Percentiles rank a stretch among this genome's conserved stretches.
phyloP scores from a whole-genome alignment of 2,329 filamentous ascomycete genomes.

The Ustulina deusta region DNA sequence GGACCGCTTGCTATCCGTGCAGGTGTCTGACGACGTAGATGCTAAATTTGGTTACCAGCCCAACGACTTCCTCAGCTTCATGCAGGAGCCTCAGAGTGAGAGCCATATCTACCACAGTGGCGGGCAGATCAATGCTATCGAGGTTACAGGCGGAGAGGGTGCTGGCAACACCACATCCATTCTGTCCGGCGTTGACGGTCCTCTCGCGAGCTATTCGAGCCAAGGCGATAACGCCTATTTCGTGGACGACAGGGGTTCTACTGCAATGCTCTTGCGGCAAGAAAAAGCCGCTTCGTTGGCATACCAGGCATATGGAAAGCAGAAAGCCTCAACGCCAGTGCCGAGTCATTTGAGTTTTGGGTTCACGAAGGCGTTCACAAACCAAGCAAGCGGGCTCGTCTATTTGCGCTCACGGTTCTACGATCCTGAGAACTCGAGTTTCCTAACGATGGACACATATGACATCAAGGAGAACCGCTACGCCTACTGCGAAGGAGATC shows the following conservation, averaged over 20 bases:
- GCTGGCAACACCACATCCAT: background rate
- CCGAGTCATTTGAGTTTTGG: background rate
- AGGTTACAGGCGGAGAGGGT: background rate
- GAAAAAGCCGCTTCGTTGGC: background rate
- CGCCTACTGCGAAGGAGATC: constrained; percentile 18
- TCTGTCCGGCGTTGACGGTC: background rate
- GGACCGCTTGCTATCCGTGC: constrained; percentile 16
- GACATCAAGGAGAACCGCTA: constrained; percentile 20
- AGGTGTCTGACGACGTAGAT: background rate
- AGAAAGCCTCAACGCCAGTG: background rate
- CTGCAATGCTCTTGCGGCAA: background rate
- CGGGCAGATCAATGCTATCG: background rate
- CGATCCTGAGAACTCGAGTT: background rate
- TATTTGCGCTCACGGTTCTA: constrained; percentile 20
- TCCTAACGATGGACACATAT: constrained; percentile 9
- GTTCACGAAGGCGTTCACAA: constrained; percentile 2
- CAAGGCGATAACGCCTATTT: background rate
- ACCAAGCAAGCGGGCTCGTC: constrained; percentile 5
- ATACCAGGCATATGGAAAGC: constrained; percentile 4
- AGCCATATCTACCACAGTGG: background rate
- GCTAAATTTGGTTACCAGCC: constrained; percentile 3
- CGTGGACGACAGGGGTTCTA: background rate
- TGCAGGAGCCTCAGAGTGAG: background rate
- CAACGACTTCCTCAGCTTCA: background rate
- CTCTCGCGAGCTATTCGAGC: background rate